Conservation (phyloP, 495 filamentous ascomycete species). For the Lasiosphaeris hirsuta region DNA sequence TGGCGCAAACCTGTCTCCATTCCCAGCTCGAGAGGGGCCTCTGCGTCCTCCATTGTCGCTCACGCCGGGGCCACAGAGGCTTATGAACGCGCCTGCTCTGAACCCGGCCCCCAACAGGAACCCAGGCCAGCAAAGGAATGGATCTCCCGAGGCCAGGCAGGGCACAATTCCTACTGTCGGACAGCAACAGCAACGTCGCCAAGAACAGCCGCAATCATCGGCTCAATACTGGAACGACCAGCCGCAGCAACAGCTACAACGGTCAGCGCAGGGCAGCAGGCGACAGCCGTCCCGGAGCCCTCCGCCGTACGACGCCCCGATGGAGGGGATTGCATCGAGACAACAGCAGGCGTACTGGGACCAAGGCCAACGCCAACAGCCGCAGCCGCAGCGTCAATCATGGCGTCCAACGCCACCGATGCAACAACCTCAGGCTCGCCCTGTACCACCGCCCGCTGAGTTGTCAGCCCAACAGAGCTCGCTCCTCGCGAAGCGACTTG, state of each 20-base stretch:
- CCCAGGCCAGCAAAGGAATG: constrained; percentile 23
- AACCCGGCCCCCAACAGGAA: constrained; percentile 24
- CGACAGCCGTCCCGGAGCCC: neutral
- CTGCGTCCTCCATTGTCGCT: too few relatives aligned
- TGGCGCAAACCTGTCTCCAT: too few relatives aligned
- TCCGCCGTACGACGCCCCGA: neutral
- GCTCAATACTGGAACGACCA: constrained; percentile 2
- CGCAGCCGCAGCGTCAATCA: constrained; percentile 1
- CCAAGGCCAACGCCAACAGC: constrained; percentile 8
- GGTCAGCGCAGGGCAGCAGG: neutral
- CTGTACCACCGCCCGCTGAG: neutral
- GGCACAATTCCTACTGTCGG: neutral
- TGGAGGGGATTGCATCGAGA: neutral
- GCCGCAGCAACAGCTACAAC: constrained; percentile 13
- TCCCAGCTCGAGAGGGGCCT: too few relatives aligned
- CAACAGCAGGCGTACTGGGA: neutral
- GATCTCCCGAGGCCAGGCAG: constrained; percentile 25
- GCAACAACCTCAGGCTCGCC: constrained; percentile 7
- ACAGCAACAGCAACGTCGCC: constrained; percentile 5
- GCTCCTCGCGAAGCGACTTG: constrained; percentile 48
- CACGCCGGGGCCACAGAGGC: constrained; percentile 5
- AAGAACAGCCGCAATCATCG: too few relatives aligned
- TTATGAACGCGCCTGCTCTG: constrained; percentile 13
- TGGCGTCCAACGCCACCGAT: constrained; percentile 7
- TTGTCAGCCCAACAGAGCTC: constrained; percentile 21